phyloP scores from a whole-genome alignment of 345 rosid species.

The Odontarrhena argentea region DNA sequence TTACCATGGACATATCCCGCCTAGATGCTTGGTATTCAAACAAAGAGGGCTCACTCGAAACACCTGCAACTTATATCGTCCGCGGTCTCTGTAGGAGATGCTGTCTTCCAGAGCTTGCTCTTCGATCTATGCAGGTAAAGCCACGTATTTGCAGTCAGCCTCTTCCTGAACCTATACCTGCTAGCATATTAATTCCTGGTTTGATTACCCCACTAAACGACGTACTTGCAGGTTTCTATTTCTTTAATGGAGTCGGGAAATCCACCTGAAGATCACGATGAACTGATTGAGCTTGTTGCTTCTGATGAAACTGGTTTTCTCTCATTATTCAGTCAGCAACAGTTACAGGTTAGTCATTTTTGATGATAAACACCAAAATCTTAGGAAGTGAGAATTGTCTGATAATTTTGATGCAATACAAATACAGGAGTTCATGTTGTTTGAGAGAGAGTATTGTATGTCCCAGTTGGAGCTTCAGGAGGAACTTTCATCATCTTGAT shows the following conservation, averaged over 20 bases:
- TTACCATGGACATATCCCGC: conserved; percentile 89
- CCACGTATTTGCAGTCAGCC: conserved; percentile 8
- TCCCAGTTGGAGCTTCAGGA: conserved; percentile 75
- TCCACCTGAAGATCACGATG: conserved; percentile 74
- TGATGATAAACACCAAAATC: no score
- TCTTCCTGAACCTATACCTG: conserved; percentile 2
- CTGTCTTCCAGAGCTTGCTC: conserved; percentile 89
- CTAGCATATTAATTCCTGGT: background rate
- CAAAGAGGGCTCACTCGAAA: conserved; percentile 69
- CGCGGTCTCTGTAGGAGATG: conserved; percentile 90
- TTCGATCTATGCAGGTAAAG: conserved; percentile 84
- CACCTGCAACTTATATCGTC: conserved; percentile 76
- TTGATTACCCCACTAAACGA: conserved; percentile 5
- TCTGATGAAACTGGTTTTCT: conserved; percentile 68
- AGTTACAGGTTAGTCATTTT: conserved; percentile 63
- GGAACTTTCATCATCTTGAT: conserved; percentile 43
- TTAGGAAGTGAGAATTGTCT: conserved; percentile 14
- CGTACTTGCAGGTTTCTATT: conserved; percentile 71
- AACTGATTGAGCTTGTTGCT: conserved; percentile 77
- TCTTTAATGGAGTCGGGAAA: conserved; percentile 66
- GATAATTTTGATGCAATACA: conserved; percentile 26
- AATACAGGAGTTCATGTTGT: conserved; percentile 77
- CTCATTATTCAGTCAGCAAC: conserved; percentile 85
- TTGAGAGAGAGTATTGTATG: conserved; percentile 82
- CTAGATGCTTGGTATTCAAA: conserved; percentile 92